Percentiles rank a stretch among this genome's conserved stretches.
Conservation (phyloP, 1,139 yeast genomes). For the Nakaseomyces nivariensis region DNA sequence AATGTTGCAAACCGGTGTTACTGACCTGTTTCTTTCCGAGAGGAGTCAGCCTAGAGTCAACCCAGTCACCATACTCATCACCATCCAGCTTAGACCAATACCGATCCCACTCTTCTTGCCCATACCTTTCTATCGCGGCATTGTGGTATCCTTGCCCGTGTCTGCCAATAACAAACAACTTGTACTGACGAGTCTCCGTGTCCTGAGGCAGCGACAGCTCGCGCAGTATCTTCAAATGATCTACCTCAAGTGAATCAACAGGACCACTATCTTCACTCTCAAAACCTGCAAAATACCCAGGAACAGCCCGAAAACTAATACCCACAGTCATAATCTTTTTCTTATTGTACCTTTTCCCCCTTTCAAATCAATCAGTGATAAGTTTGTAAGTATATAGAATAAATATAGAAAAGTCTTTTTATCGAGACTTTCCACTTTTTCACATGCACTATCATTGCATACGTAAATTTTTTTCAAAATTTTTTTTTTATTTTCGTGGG, state of each 20-base stretch:
- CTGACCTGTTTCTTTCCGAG: slow-evolving; percentile 45
- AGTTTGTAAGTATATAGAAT: too few species aligned
- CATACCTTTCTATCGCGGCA: slow-evolving; percentile 47
- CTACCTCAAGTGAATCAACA: slow-evolving; percentile 12
- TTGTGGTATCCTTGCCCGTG: slow-evolving; percentile 79
- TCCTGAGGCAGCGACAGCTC: slow-evolving; percentile 12
- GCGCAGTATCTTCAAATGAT: slow-evolving; percentile 39
- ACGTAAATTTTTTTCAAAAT: too few species aligned
- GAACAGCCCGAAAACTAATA: not conserved
- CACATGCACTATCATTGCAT: too few species aligned
- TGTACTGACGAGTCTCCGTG: slow-evolving; percentile 29
- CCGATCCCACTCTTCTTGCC: slow-evolving; percentile 46
- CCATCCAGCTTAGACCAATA: slow-evolving; percentile 47
- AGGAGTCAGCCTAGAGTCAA: slow-evolving; percentile 38
- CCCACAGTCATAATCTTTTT: not conserved
- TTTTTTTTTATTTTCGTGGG: too few species aligned
- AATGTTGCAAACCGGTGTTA: slow-evolving; percentile 36
- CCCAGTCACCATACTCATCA: slow-evolving; percentile 23
- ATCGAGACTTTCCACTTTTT: too few species aligned
- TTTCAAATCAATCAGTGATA: not conserved
- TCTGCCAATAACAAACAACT: slow-evolving; percentile 53
- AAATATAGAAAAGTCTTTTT: too few species aligned
- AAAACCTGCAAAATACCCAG: slow-evolving; percentile 2
- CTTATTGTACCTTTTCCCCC: too few species aligned
- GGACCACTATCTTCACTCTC: not conserved